Evolutionary conservation across 805 yeast species (phyloP).

Genomic region (Maudiozyma pseudohumilis): DNA sequence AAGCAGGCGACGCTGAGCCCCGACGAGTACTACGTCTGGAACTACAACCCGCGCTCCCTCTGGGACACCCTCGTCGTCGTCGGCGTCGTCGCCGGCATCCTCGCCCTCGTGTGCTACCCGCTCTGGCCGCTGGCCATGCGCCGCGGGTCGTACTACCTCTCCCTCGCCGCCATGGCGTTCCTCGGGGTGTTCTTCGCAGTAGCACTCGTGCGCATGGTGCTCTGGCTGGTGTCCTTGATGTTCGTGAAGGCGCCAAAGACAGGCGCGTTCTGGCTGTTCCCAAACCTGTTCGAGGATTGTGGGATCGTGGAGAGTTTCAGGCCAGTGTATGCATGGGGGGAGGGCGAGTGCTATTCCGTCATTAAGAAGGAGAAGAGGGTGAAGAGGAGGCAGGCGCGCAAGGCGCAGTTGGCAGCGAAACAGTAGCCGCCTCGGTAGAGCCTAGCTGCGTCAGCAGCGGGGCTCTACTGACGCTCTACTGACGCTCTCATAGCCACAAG

Average conservation of each 20-base stretch:
- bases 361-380: conserved; percentile 26
- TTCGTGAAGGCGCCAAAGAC: conserved; percentile 33
- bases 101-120: conserved; percentile 73
- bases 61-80: conserved; percentile 33
- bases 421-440: too few relatives aligned
- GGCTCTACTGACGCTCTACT: too few relatives aligned
- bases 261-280: conserved; percentile 87
- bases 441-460: too few relatives aligned
- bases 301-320: conserved; percentile 86
- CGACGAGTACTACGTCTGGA: conserved; percentile 77
- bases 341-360: conserved; percentile 27
- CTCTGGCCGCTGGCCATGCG: conserved; percentile 91
- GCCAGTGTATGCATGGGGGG: conserved; percentile 84
- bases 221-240: conserved; percentile 38
- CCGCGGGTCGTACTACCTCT: conserved; percentile 80
- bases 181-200: conserved; percentile 64
- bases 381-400: conserved; percentile 22
- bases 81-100: conserved; percentile 46
- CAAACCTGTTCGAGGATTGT: conserved; percentile 90
- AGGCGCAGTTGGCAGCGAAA: conserved; percentile 6
- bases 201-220: conserved; percentile 69
- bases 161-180: conserved; percentile 65
- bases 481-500: too few relatives aligned
- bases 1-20: conserved; percentile 51
- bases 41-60: conserved; percentile 54